Percentiles rank a stretch among this genome's conserved stretches.
phyloP scores from a whole-genome alignment of 2,329 filamentous ascomycete genomes.

The Mycosphaerella arachidis region DNA sequence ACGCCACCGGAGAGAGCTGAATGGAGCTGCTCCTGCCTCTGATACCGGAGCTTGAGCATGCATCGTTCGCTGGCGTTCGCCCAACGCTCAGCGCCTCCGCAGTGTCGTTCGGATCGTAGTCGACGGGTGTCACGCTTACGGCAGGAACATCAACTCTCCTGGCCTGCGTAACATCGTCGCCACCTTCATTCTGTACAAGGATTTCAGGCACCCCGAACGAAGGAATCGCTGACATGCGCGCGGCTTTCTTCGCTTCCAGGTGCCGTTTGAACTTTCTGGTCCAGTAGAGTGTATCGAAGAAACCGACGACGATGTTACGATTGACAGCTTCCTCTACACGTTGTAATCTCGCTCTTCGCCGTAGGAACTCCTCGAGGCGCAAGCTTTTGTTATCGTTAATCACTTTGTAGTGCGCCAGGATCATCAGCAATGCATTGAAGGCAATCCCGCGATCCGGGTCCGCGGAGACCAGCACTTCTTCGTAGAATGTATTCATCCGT shows the following conservation, averaged over 20 bases:
- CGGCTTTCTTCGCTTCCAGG: constrained; percentile 65
- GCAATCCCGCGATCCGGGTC: constrained; percentile 85
- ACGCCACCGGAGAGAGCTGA: constrained; percentile 23
- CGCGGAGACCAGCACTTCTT: constrained; percentile 90
- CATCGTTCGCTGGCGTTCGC: constrained; percentile 11
- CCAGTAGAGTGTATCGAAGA: constrained; percentile 94
- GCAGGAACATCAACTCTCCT: constrained; percentile 29
- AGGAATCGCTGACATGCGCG: constrained; percentile 72
- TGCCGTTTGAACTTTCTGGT: constrained; percentile 73
- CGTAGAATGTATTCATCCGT: constrained; percentile 90
- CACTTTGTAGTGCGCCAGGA: constrained; percentile 95
- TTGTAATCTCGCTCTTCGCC: constrained; percentile 82
- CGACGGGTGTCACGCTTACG: constrained; percentile 30
- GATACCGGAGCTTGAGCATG: constrained; percentile 5
- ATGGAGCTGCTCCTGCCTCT: constrained; percentile 30
- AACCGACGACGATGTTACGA: constrained; percentile 82
- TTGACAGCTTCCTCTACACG: constrained; percentile 92
- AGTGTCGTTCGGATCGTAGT: constrained; percentile 32
- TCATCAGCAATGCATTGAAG: constrained; percentile 90
- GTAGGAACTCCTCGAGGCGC: constrained; percentile 88
- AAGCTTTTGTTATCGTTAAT: constrained; percentile 97
- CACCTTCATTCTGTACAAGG: constrained; percentile 74
- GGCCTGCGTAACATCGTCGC: constrained; percentile 38
- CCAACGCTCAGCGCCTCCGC: constrained; percentile 25
- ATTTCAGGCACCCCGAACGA: constrained; percentile 85